These are phyloP conservation scores for Prunus campanulata DNA, from an alignment of 306 rosid species.

Conservation along the genomic window DNA sequence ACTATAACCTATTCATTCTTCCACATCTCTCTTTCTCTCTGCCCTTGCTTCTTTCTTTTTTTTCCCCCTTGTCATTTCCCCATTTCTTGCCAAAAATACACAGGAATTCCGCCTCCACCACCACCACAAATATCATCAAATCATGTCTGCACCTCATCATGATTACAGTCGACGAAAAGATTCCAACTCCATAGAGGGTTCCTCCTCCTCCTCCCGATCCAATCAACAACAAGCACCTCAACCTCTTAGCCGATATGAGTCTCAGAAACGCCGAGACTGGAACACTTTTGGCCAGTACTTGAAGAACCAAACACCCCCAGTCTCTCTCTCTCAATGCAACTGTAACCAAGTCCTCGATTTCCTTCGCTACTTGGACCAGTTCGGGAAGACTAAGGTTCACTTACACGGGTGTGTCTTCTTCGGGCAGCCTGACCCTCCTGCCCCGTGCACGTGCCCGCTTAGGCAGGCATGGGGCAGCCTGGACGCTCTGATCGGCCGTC, in stretches of 20 bases:
- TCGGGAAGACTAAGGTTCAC: slow-evolving; percentile 92
- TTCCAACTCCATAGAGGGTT: slow-evolving; percentile 33
- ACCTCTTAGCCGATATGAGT: slow-evolving; percentile 73
- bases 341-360: slow-evolving; percentile 81
- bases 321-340: slow-evolving; percentile 65
- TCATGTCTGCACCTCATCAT: slow-evolving; percentile 40
- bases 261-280: slow-evolving; percentile 89
- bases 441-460: slow-evolving; percentile 84
- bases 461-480: slow-evolving; percentile 96
- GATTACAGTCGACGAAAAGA: slow-evolving; percentile 28
- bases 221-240: slow-evolving; percentile 22
- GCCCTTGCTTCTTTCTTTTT: not conserved
- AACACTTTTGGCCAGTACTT: slow-evolving; percentile 85
- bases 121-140: not conserved
- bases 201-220: slow-evolving; percentile 31
- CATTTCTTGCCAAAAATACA: slow-evolving; percentile 22
- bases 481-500: slow-evolving; percentile 84
- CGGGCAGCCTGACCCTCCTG: slow-evolving; percentile 94
- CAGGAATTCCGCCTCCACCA: slow-evolving; percentile 19
- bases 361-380: slow-evolving; percentile 86
- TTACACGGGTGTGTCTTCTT: slow-evolving; percentile 74
- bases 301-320: slow-evolving; percentile 66
- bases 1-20: slow-evolving; percentile 40
- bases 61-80: slow-evolving; percentile 3
- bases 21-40: not conserved